phyloP scores from a whole-genome alignment of 768 basidiomycete genomes.

The Agrocybe chaxingu region DNA sequence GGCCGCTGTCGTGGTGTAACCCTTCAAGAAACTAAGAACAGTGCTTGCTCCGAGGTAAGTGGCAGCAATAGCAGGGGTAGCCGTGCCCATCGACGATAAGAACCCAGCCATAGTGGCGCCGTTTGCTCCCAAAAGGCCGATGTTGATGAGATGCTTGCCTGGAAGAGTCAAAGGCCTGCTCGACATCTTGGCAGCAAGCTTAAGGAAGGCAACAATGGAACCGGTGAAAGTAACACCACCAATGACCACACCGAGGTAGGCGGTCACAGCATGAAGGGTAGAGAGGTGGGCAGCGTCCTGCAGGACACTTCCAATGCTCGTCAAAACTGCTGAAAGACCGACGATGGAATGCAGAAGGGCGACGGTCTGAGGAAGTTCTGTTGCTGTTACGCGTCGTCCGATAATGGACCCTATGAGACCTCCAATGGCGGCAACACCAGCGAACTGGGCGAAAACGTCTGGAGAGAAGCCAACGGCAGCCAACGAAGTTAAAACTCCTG shows the following conservation, averaged over 20 bases:
- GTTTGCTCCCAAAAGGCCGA: constrained; percentile 69
- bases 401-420: constrained; percentile 67
- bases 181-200: constrained; percentile 79
- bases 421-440: constrained; percentile 71
- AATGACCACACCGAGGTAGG: constrained; percentile 83
- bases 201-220: constrained; percentile 86
- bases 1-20: constrained; percentile 86
- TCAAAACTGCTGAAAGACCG: constrained; percentile 85
- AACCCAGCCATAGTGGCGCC: constrained; percentile 74
- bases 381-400: constrained; percentile 81
- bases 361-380: constrained; percentile 80
- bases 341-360: constrained; percentile 85
- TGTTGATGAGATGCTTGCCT: constrained; percentile 75
- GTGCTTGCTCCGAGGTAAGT: constrained; percentile 75
- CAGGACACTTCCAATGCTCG: constrained; percentile 79
- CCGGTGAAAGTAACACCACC: constrained; percentile 90
- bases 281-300: constrained; percentile 66
- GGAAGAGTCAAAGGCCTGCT: constrained; percentile 72
- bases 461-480: constrained; percentile 81
- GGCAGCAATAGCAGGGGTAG: constrained; percentile 73
- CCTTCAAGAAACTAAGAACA: constrained; percentile 78
- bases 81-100: constrained; percentile 55
- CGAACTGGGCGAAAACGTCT: constrained; percentile 75
- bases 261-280: constrained; percentile 75
- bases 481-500: constrained; percentile 78